Percentiles rank a stretch among this genome's conserved stretches.
Conservation (phyloP, 2,329 filamentous ascomycete genomes). For the Aspergillus thermomutatus region DNA sequence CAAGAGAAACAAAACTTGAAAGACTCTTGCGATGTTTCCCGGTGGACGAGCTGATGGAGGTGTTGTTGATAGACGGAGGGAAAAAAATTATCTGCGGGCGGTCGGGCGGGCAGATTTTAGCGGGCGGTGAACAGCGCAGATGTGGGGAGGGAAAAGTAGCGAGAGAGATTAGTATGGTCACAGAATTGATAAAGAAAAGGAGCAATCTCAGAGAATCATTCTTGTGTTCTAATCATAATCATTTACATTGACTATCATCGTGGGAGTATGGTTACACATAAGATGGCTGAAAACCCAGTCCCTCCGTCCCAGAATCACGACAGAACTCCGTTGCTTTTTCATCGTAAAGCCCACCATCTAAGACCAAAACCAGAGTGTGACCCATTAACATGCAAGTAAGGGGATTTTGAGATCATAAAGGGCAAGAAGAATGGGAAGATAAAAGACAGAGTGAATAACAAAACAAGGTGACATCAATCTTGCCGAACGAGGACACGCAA, state of each 20-base stretch:
- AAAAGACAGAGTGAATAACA: slow-evolving; percentile 3
- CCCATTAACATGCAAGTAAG: slow-evolving; percentile 17
- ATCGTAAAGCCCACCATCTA: slow-evolving; percentile 15
- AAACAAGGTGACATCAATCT: slow-evolving; percentile 3
- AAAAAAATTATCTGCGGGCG: slow-evolving; percentile 17
- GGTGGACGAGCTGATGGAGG: slow-evolving; percentile 16
- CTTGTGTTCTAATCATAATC: slow-evolving; percentile 4
- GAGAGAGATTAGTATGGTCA: slow-evolving; percentile 1
- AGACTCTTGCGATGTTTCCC: slow-evolving; percentile 27
- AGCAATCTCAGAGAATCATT: background rate
- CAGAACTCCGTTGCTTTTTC: slow-evolving; percentile 36
- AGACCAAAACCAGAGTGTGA: slow-evolving; percentile 14
- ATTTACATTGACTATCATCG: slow-evolving; percentile 22
- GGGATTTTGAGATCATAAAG: slow-evolving; percentile 10
- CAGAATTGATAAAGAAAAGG: background rate
- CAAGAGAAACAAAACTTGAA: slow-evolving; percentile 21
- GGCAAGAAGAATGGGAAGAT: slow-evolving; percentile 7
- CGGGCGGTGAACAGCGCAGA: slow-evolving; percentile 14
- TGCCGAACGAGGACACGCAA: slow-evolving; percentile 3
- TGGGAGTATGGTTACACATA: slow-evolving; percentile 22
- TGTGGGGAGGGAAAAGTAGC: slow-evolving; percentile 8
- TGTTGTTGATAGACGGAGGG: slow-evolving; percentile 18
- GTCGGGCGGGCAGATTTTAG: slow-evolving; percentile 17
- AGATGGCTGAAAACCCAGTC: slow-evolving; percentile 14
- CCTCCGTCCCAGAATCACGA: slow-evolving; percentile 20